Percentiles rank a stretch among this genome's conserved stretches.
Evolutionary conservation across 768 basidiomycete species (phyloP).

Genomic region (Butyriboletus loyo): DNA sequence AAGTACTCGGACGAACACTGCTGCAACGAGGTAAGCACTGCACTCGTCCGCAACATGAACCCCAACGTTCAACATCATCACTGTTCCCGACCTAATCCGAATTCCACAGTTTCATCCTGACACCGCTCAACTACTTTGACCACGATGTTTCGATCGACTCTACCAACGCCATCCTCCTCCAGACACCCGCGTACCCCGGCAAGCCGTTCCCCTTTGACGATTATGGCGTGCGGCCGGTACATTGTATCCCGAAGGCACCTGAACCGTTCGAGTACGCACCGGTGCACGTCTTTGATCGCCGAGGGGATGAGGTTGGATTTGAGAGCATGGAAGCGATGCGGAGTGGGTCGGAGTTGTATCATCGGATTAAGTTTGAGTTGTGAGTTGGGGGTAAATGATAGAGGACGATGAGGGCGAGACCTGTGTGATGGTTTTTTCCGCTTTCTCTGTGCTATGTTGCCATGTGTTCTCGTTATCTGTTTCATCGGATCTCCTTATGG

Average conservation of each 20-base stretch:
- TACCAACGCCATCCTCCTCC: conserved; percentile 49
- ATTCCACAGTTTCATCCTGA: conserved; percentile 47
- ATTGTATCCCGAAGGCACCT: conserved; percentile 39
- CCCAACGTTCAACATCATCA: not conserved
- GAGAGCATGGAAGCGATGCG: conserved; percentile 39
- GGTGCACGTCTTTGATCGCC: conserved; percentile 33
- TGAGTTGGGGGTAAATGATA: conserved; percentile 1
- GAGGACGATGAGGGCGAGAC: no score
- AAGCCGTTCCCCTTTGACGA: conserved; percentile 46
- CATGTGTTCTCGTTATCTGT: no score
- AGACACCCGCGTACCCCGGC: conserved; percentile 36
- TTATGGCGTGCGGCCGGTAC: conserved; percentile 45
- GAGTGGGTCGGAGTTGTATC: conserved; percentile 37
- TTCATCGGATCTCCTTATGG: no score
- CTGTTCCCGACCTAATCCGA: not conserved
- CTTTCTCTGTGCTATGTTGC: no score
- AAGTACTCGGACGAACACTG: conserved; percentile 55
- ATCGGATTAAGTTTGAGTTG: conserved; percentile 36
- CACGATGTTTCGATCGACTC: conserved; percentile 59
- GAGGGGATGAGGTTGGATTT: conserved; percentile 30
- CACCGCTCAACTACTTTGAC: conserved; percentile 66
- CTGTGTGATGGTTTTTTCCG: no score
- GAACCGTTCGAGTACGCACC: conserved; percentile 40
- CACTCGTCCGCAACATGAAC: not conserved
- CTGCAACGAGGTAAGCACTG: conserved; percentile 46